Evolutionary conservation across 176 grass and related monocot genomes (phyloP), one percentile per base, ranked within the genome.

Genomic region (Carex parvula): DNA sequence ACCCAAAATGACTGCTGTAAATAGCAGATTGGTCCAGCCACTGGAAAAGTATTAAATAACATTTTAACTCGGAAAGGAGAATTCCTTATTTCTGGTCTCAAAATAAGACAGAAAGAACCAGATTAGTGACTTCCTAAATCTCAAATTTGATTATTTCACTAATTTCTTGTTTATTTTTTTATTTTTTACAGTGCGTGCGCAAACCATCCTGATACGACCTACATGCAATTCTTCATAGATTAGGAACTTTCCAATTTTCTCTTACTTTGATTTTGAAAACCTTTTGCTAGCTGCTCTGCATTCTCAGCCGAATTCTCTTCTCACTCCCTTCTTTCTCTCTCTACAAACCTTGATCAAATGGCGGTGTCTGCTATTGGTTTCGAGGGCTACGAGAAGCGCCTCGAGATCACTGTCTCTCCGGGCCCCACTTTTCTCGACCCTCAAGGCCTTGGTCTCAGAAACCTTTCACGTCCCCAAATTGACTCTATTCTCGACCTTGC

Each of bases 381-480:
- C 59, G 94, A 97, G 85, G 94, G 94, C 83, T 97, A 91, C 13
- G 94, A 97, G 87, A 97, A 97, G 80, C 94, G 94, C 65, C 86
- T 97, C 0, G 94, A 97, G 84, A 92, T 94, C 50, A 87, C 90
- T 11, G 94, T 94, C 87, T 97, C 90, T 67, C 85, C 90, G 17
- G 88, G 90, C 1, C 85, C 94, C 15, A 86, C 92, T 75, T 94
- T 97, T 69, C 85, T 74, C 22, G 94, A 94, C 59, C 92, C 94
- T 50, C 83, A 83, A 5, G 92, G 92, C 18, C 33, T 26, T 13
- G 94, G 94, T 9, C 85, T 97, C 22, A 92, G 90, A 0, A 82
- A 87, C 58, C 88, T 97, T 66, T 92, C 85, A 1, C 85, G 92
- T 2, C 69, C 89, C 48, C 87, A 97, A 84, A 92, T 97, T 6